phyloP scores from a whole-genome alignment of 106 monocot species.

The Acorus calamus region DNA sequence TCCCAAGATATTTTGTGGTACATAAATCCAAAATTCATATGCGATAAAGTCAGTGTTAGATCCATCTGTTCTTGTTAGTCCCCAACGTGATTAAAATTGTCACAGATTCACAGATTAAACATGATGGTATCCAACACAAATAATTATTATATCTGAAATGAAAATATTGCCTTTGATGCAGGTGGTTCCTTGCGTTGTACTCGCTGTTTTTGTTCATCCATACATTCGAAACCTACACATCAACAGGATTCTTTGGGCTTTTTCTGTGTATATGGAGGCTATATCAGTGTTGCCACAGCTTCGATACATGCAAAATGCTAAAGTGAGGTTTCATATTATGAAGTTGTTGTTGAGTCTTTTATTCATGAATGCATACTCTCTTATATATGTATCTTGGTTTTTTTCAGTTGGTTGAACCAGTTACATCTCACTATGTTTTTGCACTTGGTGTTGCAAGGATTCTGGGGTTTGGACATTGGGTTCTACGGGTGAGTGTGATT shows the following conservation, averaged over 20 bases:
- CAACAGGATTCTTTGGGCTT: not conserved
- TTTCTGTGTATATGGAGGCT: not conserved
- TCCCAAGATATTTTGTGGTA: not conserved
- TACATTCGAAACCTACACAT: not conserved
- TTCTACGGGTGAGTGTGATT: not conserved
- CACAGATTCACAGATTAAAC: not conserved
- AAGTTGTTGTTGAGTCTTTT: not conserved
- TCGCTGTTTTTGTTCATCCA: not conserved
- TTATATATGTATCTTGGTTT: not conserved
- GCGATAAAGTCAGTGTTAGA: not conserved
- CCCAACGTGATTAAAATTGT: not conserved
- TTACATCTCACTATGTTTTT: not conserved
- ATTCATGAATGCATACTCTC: not conserved
- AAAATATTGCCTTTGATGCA: not conserved
- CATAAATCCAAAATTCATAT: not conserved
- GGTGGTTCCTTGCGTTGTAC: not conserved
- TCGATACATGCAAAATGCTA: not conserved
- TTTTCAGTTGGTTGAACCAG: not conserved
- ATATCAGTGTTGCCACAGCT: not conserved
- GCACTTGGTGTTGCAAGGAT: not conserved
- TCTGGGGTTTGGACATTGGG: not conserved
- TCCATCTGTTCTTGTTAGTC: not conserved
- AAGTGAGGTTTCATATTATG: not conserved
- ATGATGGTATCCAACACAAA: not conserved
- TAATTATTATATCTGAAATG: not conserved